Evolutionary conservation across 73 alveolate species (phyloP), one percentile per base, ranked within the genome.

Genomic region (Stentor roeselii): DNA sequence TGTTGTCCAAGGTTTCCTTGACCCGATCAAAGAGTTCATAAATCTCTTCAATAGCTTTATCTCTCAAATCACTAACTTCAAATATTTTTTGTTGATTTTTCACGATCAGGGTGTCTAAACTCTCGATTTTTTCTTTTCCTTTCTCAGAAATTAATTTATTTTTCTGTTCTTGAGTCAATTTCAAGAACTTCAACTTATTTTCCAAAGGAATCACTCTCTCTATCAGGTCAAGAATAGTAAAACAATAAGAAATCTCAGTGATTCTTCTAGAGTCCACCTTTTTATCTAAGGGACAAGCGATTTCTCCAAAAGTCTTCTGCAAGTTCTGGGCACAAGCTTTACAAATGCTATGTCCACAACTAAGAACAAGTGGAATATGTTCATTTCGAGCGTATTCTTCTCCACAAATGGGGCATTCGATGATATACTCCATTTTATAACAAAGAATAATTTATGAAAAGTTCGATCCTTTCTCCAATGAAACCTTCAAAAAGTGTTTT

Each of bases 321-420:
- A 67, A 34, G 21, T 67, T 34, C 14, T 21, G 21, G 0, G 41
- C 80, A 67, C 80, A 67, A 27, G 0, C 27, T 32, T 67, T 67
- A 40, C 80, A 67, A 30, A 67, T n/a, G 14, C 42, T 67, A 2
- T 67, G 80, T 15, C 80, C 80, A 32, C 80, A 67, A 0, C 21
- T 30, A 21, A 67, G 42, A 1, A 67, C 80, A 27, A 67, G 34
- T 21, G 80, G 80, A 40, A 67, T n/a, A 30, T 34, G 37, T 1
- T 21, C 37, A 67, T 21, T 21, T 67, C 41, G 21, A 40, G 21
- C 41, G 34, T 30, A 67, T 2, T 67, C 41, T 32, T 67, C 80
- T 1, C 42, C 37, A 67, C 80, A 67, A 32, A 67, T 2, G 14
- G 80, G 80, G 80, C 80, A 67, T 32, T 67, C 80, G n/a, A 67